phyloP scores from a whole-genome alignment of 2,329 filamentous ascomycete species.

The Cercospora sesami region DNA sequence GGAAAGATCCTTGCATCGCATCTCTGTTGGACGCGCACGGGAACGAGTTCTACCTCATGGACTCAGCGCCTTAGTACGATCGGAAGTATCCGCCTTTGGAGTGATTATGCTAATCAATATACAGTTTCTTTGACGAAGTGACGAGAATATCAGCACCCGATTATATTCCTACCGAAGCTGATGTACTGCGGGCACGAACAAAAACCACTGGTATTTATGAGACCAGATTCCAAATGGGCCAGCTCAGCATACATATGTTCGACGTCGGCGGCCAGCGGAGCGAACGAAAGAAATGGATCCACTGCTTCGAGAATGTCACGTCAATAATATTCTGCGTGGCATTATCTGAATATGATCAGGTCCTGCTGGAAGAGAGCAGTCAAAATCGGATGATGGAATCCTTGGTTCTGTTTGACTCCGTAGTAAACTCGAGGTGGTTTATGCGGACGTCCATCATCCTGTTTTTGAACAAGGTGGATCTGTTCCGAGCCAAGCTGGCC shows the following conservation, averaged over 20 bases:
- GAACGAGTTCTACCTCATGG: slow-evolving; percentile 99
- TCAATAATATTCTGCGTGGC: slow-evolving; percentile 99
- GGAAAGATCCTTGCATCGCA: slow-evolving; percentile 83
- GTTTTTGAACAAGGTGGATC: slow-evolving; percentile 97
- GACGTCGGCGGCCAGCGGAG: slow-evolving; percentile 96
- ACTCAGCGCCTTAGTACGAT: slow-evolving; percentile 89
- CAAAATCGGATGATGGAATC: slow-evolving; percentile 99
- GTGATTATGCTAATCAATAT: slow-evolving; percentile 6
- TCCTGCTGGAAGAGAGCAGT: slow-evolving; percentile 92
- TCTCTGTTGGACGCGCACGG: slow-evolving; percentile 80
- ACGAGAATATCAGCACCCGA: slow-evolving; percentile 77
- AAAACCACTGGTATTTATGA: slow-evolving; percentile 99
- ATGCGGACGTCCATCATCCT: slow-evolving; percentile 98
- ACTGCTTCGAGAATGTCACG: slow-evolving; percentile 99
- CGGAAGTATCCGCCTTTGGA: slow-evolving; percentile 10
- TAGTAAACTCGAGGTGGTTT: slow-evolving; percentile 98
- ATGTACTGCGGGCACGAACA: slow-evolving; percentile 90
- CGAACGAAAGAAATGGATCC: slow-evolving; percentile 99
- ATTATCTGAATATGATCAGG: slow-evolving; percentile 96
- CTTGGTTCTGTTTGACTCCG: slow-evolving; percentile 91
- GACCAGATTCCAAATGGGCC: slow-evolving; percentile 97
- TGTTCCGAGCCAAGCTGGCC: slow-evolving; percentile 92
- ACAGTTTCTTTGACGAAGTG: slow-evolving; percentile 93
- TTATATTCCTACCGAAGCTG: slow-evolving; percentile 90
- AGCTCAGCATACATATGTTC: slow-evolving; percentile 99